Evolutionary conservation across 129 eudicot species (phyloP), one percentile per base, ranked within the genome.

Genomic region (Flaveria brownii): DNA sequence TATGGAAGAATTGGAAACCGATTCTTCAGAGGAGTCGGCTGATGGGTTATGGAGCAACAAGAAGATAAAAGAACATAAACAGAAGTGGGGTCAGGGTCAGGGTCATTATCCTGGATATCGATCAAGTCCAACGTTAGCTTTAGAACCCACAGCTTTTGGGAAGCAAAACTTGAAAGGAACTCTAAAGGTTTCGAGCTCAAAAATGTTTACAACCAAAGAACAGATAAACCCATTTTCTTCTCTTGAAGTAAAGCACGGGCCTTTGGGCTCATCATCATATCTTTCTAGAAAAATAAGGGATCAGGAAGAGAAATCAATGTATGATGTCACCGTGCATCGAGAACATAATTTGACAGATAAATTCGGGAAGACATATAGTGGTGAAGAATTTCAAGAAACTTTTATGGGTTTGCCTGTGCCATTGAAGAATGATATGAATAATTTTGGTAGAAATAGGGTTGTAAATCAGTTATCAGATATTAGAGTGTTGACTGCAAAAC

Each of bases 381-480:
- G 59, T 81, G 90, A 82, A 68, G 89, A 83, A 67, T 82, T 77
- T 16, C 73, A 77, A 5, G 87, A 86, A 79, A 69, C 82, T 63
- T 81, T 78, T 50, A 83, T 72, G 79, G 84, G 86, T 41, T 52
- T 79, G 22, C 84, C 88, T 41, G 71, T 74, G 51, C 42, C 88
- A 30, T 56, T 66, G 15, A 87, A 77, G 72, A 84, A 76, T 36
- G 92, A 87, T 72, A 60, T 75, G 36, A 77, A 77, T 68, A 74
- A 82, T 56, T 82, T 77, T 74, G 88, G 90, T 71, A 84, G 88
- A 71, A 86, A 89, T 71, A 75, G 82, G 83, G 55, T 82, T 16
- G 89, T 91, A 51, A 91, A 89, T 80, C 87, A 88, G 79, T 77
- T 95, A 57, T 91, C 99, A 18, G 99, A 91, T 66, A 91, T 91